phyloP scores from a whole-genome alignment of 345 rosid species.

The Hibiscus syriacus region DNA sequence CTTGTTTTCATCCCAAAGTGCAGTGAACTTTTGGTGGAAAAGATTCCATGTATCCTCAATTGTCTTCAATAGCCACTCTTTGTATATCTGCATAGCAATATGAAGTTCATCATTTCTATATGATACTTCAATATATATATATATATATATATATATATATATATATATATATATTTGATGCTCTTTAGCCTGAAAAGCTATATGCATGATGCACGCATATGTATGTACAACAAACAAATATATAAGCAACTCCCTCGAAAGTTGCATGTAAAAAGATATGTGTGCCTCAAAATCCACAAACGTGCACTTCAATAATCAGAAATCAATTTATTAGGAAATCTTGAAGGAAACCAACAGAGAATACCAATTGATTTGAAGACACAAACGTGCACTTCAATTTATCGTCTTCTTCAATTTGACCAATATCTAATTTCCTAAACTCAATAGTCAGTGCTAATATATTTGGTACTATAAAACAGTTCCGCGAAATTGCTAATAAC shows the following conservation, averaged over 20 bases:
- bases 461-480: background rate
- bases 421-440: background rate
- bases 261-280: background rate
- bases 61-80: slow-evolving; percentile 67
- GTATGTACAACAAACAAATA: background rate
- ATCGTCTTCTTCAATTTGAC: background rate
- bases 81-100: slow-evolving; percentile 42
- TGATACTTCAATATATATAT: too few relatives aligned
- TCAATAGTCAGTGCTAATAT: background rate
- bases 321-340: background rate
- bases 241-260: background rate
- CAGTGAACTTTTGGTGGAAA: slow-evolving; percentile 51
- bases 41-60: slow-evolving; percentile 74
- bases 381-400: background rate
- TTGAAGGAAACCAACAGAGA: background rate
- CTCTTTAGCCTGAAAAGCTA: background rate
- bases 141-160: too few relatives aligned
- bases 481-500: background rate
- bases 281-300: background rate
- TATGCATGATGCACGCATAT: background rate
- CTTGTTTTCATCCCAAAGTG: slow-evolving; percentile 70
- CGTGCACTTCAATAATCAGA: too few relatives aligned
- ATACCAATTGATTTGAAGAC: background rate
- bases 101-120: background rate
- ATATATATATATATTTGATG: background rate